These are phyloP conservation scores for Petasospora fabianii DNA, from an alignment of 1,139 yeast genomes.

Conservation along the genomic window DNA sequence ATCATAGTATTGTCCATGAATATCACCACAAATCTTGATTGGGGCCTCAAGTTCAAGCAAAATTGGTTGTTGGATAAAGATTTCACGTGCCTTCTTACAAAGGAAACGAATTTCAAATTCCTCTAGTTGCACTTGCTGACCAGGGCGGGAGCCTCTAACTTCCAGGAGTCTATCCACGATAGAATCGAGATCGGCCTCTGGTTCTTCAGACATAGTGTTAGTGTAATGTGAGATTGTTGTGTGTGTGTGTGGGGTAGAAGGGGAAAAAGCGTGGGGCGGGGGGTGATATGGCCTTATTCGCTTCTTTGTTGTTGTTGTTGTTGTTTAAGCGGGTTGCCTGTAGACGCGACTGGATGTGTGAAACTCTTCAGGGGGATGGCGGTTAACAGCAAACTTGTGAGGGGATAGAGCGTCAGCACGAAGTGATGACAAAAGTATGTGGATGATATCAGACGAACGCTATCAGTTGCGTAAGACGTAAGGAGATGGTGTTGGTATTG, in stretches of 20 bases:
- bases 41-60: constrained; percentile 95
- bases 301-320: neutral
- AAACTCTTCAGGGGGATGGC: no score
- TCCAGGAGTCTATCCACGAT: constrained; percentile 95
- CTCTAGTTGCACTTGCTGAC: constrained; percentile 89
- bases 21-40: constrained; percentile 90
- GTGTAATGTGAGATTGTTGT: constrained; percentile 5
- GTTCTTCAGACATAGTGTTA: constrained; percentile 38
- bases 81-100: constrained; percentile 97
- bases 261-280: neutral
- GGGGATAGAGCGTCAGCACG: no score
- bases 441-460: neutral
- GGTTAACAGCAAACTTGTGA: no score
- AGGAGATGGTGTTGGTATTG: neutral
- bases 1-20: constrained; percentile 97
- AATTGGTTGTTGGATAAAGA: constrained; percentile 96
- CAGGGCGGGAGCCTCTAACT: constrained; percentile 98
- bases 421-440: no score
- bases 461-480: neutral
- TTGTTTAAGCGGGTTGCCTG: neutral
- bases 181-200: constrained; percentile 94
- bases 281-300: neutral
- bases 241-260: neutral
- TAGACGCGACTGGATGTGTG: neutral
- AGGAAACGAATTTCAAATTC: constrained; percentile 94